Base-by-base conservation (phyloP, 805 yeast genomes). In the Deakozyma indianensis region DNA sequence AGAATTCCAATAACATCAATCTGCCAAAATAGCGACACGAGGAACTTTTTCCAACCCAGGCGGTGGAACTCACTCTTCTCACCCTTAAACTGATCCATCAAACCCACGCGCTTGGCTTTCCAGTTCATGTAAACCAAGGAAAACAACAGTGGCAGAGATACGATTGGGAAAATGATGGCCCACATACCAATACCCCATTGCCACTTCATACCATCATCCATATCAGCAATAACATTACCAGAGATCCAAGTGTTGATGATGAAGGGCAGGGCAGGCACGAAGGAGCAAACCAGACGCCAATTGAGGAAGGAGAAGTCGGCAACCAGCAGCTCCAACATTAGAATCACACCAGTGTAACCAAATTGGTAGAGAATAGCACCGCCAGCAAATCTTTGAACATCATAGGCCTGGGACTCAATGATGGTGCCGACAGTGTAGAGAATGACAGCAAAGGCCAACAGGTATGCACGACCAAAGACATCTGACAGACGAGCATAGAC, bases 131-230 rank as follows among this genome's bases (percentile, higher is more conserved):
- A 80, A 2, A 68, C 16, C 54, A 77, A 63, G 54, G 79, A 70
- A 3, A 52, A 50, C 4, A 79, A 51, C 44, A 82, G 60, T 20
- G 88, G 90, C n/a, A 82, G 44, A 51, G 79, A 66, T 3, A 77
- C 57, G 32, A 79, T 63, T 28, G 88, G 88, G 69, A 77, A 74
- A 51, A 82, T 79, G 53, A 79, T 77, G 1, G 87, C 86, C 83
- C 83, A 82, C 74, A 82, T 80, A 35, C 80, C 87, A 53, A 80
- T 75, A 55, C 80, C 80, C 88, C 88, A 82, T 11, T 77, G 68
- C 80, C 85, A 79, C 27, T 68, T 56, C 14, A 46, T 41, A 3
- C 50, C 43, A 4, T 41, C 47, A 2, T 42, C 32, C 16, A 57
- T 43, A 1, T 52, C 56, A 1, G 49, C 29, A 24, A 60, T 54